Evolutionary conservation across 2,329 filamentous ascomycete species (phyloP).

Genomic region (Cytospora mali): DNA sequence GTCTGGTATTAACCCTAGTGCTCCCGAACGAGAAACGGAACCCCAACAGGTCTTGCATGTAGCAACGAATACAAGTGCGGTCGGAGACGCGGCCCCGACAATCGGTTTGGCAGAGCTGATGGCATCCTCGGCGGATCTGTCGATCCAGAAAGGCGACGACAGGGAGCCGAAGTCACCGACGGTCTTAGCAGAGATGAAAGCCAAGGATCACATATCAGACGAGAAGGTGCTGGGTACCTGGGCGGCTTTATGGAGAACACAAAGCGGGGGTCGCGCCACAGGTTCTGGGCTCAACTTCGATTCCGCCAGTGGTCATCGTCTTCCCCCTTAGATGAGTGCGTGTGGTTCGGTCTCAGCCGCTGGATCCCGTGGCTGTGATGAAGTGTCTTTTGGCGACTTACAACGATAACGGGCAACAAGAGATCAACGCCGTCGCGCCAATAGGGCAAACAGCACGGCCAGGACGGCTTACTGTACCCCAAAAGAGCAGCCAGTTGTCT

Average conservation of each 20-base stretch:
- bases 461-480: neutral
- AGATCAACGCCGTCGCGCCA: neutral
- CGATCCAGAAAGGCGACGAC: neutral
- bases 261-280: neutral
- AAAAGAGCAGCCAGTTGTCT: neutral
- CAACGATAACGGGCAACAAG: neutral
- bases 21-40: neutral
- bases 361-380: neutral
- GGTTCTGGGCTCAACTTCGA: neutral
- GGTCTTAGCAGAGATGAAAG: neutral
- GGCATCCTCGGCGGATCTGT: neutral
- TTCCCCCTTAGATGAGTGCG: neutral
- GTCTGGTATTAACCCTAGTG: neutral
- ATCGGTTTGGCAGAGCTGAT: neutral
- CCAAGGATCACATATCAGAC: neutral
- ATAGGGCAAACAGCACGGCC: no score
- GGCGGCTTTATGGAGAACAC: neutral
- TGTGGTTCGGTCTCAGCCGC: neutral
- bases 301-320: neutral
- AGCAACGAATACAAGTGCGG: neutral
- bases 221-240: conserved; percentile 6
- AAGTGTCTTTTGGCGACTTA: neutral
- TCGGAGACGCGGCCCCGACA: neutral
- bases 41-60: no score
- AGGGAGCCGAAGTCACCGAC: neutral